A percentile compares a stretch with the other conserved stretches of the same genome.
Conservation (phyloP, 768 basidiomycete genomes). For the Pulveroboletus sp. region DNA sequence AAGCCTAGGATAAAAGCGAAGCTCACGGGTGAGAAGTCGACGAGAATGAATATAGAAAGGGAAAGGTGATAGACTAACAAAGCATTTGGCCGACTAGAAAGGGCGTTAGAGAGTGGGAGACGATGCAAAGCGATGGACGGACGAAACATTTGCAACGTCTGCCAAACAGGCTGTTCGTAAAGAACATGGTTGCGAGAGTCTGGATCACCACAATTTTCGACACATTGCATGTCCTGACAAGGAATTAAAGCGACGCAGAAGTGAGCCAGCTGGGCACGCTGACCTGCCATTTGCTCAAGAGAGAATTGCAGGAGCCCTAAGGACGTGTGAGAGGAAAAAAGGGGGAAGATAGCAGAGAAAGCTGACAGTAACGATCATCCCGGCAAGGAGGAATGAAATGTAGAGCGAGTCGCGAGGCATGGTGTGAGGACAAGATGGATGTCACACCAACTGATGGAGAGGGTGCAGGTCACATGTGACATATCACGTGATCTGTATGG, state of each 20-base stretch:
- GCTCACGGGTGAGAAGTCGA: slow-evolving; percentile 12
- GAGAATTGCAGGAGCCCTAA: slow-evolving; percentile 74
- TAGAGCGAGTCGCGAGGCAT: slow-evolving; percentile 64
- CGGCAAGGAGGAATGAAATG: slow-evolving; percentile 76
- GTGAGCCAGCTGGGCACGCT: slow-evolving; percentile 9
- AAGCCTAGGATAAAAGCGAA: slow-evolving; percentile 53
- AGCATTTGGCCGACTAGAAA: slow-evolving; percentile 87
- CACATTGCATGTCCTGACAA: slow-evolving; percentile 92
- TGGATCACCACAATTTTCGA: slow-evolving; percentile 79
- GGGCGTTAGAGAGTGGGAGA: slow-evolving; percentile 32
- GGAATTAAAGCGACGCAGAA: background rate
- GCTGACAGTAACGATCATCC: slow-evolving; percentile 86
- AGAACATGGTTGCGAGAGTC: slow-evolving; percentile 59
- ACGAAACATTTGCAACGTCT: slow-evolving; percentile 89
- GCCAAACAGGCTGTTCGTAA: slow-evolving; percentile 95
- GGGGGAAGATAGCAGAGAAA: background rate
- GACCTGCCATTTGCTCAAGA: slow-evolving; percentile 83
- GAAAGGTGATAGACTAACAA: slow-evolving; percentile 49
- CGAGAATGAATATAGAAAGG: slow-evolving; percentile 5
- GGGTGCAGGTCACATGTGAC: slow-evolving; percentile 18
- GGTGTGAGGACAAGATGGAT: slow-evolving; percentile 1
- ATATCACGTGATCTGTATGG: slow-evolving; percentile 13
- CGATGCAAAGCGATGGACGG: slow-evolving; percentile 31
- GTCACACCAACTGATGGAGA: slow-evolving; percentile 5
- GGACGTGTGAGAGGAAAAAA: background rate